Evolutionary conservation across 352 stramenopile genomes (phyloP), one percentile per base, ranked within the genome.

Genomic region (Phytophthora syringae): DNA sequence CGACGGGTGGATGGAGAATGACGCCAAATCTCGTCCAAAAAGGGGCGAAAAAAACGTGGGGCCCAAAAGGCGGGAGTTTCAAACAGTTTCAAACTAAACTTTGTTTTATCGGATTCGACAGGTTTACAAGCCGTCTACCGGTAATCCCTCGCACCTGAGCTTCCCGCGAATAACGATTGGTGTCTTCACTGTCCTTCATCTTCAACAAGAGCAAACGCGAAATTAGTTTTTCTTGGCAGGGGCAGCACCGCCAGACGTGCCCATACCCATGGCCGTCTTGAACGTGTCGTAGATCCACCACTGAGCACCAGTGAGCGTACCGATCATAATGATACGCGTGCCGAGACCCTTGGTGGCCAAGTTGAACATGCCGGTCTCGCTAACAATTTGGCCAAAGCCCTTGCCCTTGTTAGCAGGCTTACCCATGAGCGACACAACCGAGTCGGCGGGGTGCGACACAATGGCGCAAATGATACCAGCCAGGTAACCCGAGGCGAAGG

Each of bases 381-480:
- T 89, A 45, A 86, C 86, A 50, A 98, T 97, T 71, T 92, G 80
- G 53, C 86, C 88, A 18, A 97, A 91, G 61, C 81, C 76, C 82
- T 96, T 96, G 68, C 87, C 87, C 70, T 92, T 92, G 86, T 97
- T 97, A 61, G 92, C 86, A 36, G 84, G 68, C 82, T 96, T 96
- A 75, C 90, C 90, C 88, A 97, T 96, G 81, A 99, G 98, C 49
- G 97, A 99, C 65, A 99, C 93, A 51, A 99, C 90, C 40, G 96
- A 99, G 84, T 99, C 98, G 48, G 97, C 97, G 52, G 98, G 97
- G 89, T 99, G 98, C 72, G 97, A 99, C 66, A 99, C 98, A 66
- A 99, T 98, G 61, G 98, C 97, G 61, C 97, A 98, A 64, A 98
- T 98, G 74, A 99, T 95, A 97, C 98, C 98, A 67, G 98, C 97